Percentiles rank a stretch among this genome's conserved stretches.
Evolutionary conservation across 2,329 filamentous ascomycete species (phyloP).

Genomic region (Aspergillus pseudoviridinutans): DNA sequence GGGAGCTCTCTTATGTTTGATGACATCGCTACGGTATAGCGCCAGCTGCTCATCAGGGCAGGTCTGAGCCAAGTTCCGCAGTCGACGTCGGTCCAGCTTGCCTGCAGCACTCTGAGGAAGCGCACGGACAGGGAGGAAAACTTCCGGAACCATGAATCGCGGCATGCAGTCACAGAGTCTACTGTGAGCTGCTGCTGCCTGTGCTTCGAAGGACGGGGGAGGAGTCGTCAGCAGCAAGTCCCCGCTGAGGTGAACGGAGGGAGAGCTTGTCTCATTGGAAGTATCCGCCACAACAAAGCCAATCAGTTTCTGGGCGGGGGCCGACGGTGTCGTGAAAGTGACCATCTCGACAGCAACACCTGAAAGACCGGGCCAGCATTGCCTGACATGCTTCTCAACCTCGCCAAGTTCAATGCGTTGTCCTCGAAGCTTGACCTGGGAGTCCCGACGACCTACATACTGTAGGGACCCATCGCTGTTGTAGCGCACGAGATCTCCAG

Average conservation of each 20-base stretch:
- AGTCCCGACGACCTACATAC: conserved; percentile 53
- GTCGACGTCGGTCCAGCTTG: conserved; percentile 19
- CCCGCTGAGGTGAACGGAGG: background rate
- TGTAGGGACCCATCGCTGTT: conserved; percentile 12
- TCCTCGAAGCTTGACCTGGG: conserved; percentile 59
- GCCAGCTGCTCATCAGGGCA: background rate
- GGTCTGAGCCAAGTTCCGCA: conserved; percentile 1
- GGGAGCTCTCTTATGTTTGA: background rate
- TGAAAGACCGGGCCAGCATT: conserved; percentile 11
- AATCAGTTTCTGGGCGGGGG: background rate
- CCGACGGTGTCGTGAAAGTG: background rate
- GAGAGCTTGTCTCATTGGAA: background rate
- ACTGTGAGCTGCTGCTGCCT: background rate
- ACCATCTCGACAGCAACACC: conserved; percentile 2
- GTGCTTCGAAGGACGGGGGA: background rate
- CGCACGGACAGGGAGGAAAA: conserved; percentile 12
- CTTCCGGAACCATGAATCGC: conserved; percentile 20
- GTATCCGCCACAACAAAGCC: background rate
- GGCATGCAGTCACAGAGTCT: background rate
- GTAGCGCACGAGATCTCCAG: conserved; percentile 19
- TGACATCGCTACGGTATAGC: background rate
- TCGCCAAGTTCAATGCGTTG: conserved; percentile 55
- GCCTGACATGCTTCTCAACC: conserved; percentile 33
- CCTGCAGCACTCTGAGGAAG: conserved; percentile 17
- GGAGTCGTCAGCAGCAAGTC: background rate